phyloP scores from a whole-genome alignment of 2,329 filamentous ascomycete species.

The Colletotrichum chrysophilum region DNA sequence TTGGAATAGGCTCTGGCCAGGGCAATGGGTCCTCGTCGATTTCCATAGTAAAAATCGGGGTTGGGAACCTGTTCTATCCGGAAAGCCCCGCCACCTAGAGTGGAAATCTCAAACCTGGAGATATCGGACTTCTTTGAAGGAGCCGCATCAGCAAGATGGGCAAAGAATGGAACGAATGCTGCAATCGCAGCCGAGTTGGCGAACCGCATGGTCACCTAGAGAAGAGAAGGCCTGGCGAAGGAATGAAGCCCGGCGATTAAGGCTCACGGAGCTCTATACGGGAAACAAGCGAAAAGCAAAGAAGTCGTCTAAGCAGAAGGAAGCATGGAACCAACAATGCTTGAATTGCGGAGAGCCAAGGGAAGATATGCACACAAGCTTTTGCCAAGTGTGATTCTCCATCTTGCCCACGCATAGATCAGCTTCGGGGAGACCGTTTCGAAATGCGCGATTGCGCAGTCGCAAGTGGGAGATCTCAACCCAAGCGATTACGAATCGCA shows the following conservation, averaged over 20 bases:
- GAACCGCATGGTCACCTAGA: conserved; percentile 36
- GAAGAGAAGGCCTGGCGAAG: conserved; percentile 13
- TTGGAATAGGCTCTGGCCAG: conserved; percentile 45
- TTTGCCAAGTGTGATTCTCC: conserved; percentile 18
- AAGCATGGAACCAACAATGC: not conserved
- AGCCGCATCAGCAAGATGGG: conserved; percentile 31
- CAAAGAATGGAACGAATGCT: conserved; percentile 26
- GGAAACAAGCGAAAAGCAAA: not conserved
- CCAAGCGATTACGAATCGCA: not conserved
- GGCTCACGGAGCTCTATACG: conserved; percentile 15
- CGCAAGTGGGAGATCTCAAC: not conserved
- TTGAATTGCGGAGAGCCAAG: not conserved
- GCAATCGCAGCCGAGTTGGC: conserved; percentile 34
- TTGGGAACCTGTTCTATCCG: conserved; percentile 44
- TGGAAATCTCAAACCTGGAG: conserved; percentile 33
- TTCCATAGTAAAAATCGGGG: conserved; percentile 33
- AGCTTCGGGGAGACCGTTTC: conserved; percentile 4
- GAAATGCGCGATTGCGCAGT: not conserved
- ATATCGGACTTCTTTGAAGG: conserved; percentile 27
- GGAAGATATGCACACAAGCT: conserved; percentile 20
- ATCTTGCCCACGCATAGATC: conserved; percentile 12
- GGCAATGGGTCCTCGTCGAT: conserved; percentile 40
- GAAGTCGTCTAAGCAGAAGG: not conserved
- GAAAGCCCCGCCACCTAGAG: conserved; percentile 43
- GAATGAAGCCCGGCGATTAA: conserved; percentile 21